Base-by-base conservation (phyloP, 306 rosid genomes). In the Mucuna pruriens region DNA sequence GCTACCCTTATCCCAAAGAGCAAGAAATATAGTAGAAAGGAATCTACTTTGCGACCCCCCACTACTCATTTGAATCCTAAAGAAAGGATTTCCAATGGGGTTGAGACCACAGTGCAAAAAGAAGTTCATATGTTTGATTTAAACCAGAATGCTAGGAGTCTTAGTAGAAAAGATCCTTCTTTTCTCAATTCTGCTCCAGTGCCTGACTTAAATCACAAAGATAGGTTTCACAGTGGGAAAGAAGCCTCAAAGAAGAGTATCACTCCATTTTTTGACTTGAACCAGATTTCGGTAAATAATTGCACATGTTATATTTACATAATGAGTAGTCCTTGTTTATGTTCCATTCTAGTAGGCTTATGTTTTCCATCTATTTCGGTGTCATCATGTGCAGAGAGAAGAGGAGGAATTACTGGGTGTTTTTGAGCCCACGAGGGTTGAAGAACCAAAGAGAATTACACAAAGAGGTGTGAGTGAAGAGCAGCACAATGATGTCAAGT, bases 231-330 rank as follows among this genome's bases (percentile, higher is more conserved):
- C 29, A 76, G 70, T 42, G 90, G 85, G 26, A 92, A 85, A 84
- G 97, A 88, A 67, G 77, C 84, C 2, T 3, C 83, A 5, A 88
- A 84, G 89, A 80, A 88, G 77, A 85, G 71, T 6, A 58, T 33
- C 11, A 70, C 81, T 75, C 94, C 89, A 6, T 40, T 82, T 82
- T 91, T 93, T 1, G 97, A 93, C 87, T 87, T 93, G 89, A 93
- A 93, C 90, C 91, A 94, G 79, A 87, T 94, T 76, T 89, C 90
- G 91, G 98, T 91, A 90, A 80, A 16, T 54, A 49, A 23, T 64
- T n/a, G 7, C 3, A 20, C 72, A 16, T 31, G 15, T 44, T 82
- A 38, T 46, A 20, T 71, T 36, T 61, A 54, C 36, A 9, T 66
- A 49, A 80, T 17, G 9, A 64, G 11, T 60, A 64, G 15, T 68